Evolutionary conservation across 2,329 filamentous ascomycete species (phyloP).

Genomic region (Cladosporium sp.): DNA sequence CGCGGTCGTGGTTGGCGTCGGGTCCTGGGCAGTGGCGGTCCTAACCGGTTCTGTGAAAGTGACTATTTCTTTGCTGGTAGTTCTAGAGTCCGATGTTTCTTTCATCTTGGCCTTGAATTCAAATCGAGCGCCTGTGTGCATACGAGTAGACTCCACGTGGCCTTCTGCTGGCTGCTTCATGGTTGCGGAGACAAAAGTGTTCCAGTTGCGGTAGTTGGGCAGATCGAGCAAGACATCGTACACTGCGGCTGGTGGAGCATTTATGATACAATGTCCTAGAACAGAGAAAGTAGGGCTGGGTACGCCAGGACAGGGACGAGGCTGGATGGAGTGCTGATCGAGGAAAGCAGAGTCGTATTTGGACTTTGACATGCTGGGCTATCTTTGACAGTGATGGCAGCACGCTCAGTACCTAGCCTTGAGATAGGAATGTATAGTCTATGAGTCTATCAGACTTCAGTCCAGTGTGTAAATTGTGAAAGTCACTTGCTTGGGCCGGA

Average conservation of each 20-base stretch:
- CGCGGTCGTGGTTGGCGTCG: constrained; percentile 26
- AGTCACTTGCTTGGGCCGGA: too few species aligned
- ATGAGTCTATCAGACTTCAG: too few species aligned
- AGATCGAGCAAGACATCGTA: constrained; percentile 43
- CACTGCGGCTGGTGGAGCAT: constrained; percentile 39
- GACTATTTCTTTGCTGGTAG: constrained; percentile 32
- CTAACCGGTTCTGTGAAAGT: constrained; percentile 32
- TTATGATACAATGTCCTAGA: constrained; percentile 34
- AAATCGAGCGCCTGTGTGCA: constrained; percentile 40
- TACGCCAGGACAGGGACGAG: not conserved
- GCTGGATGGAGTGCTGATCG: not conserved
- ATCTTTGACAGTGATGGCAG: not conserved
- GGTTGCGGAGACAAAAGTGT: constrained; percentile 43
- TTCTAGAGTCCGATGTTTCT: constrained; percentile 20
- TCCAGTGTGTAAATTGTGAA: too few species aligned
- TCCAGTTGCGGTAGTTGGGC: constrained; percentile 46
- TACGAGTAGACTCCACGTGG: constrained; percentile 16
- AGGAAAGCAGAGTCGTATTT: not conserved
- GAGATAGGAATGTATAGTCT: too few species aligned
- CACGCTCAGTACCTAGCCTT: too few species aligned
- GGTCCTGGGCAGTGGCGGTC: constrained; percentile 18
- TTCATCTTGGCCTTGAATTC: constrained; percentile 43
- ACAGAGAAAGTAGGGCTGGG: constrained; percentile 24
- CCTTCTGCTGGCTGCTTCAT: constrained; percentile 39
- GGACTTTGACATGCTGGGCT: constrained; percentile 1